Evolutionary conservation across 2,329 filamentous ascomycete genomes (phyloP).

Genomic region (Ophiosphaerella herpotricha): DNA sequence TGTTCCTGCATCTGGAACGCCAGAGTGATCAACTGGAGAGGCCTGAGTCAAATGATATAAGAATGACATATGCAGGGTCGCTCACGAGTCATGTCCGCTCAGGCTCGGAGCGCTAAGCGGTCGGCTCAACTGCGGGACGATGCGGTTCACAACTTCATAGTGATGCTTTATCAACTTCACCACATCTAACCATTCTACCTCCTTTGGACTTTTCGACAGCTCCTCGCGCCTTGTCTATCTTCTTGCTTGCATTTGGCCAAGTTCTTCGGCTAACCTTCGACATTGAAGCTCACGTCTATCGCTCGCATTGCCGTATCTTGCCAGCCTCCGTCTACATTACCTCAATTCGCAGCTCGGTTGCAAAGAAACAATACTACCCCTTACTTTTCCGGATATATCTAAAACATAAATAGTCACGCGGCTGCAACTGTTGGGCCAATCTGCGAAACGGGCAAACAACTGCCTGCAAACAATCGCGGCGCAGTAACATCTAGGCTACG

Average conservation of each 20-base stretch:
- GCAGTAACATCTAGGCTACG: background rate
- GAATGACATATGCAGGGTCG: slow-evolving; percentile 2
- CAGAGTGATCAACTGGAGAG: background rate
- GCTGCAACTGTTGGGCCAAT: background rate
- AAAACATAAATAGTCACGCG: background rate
- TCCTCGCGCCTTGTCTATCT: too few relatives aligned
- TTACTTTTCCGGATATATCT: background rate
- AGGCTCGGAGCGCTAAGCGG: background rate
- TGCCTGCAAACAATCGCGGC: background rate
- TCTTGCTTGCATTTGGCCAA: too few relatives aligned
- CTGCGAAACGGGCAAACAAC: background rate
- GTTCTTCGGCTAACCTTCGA: too few relatives aligned
- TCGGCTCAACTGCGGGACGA: background rate
- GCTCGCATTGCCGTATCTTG: too few relatives aligned
- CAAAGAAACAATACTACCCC: background rate
- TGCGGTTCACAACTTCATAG: background rate
- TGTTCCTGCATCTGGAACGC: background rate
- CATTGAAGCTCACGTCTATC: too few relatives aligned
- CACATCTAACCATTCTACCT: background rate
- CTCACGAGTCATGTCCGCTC: slow-evolving; percentile 16
- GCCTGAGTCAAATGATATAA: background rate
- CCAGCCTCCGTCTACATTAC: too few relatives aligned
- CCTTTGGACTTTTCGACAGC: too few relatives aligned
- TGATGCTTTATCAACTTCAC: background rate
- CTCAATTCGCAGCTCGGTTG: too few relatives aligned